Evolutionary conservation across 2,329 filamentous ascomycete species (phyloP), one percentile per base, ranked within the genome.

Genomic region (Venturia asperata): DNA sequence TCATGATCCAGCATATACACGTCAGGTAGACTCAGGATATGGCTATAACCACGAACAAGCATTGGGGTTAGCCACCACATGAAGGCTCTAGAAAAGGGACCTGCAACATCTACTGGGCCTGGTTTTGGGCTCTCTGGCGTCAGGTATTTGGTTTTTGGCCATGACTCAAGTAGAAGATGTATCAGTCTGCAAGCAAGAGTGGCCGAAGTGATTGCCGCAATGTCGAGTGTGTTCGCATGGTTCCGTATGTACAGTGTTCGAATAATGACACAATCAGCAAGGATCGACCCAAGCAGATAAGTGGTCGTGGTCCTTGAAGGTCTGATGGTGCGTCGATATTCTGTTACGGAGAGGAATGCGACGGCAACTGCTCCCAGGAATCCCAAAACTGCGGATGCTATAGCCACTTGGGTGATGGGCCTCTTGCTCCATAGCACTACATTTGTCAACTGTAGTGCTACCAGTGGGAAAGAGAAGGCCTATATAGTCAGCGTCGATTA

Each of bases 61-160:
- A 75, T 61, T 9, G 66, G 67, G 65, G 75, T 76, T 19, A 77
- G 62, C 75, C 75, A 77, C 73, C 72, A 76, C 61, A 76, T 70
- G 3, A 74, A 41, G 45, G 67, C 71, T 13, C 73, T 71, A 61
- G 70, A 72, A 52, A 74, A 69, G 17, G 70, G 64, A 21, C 66
- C 68, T 34, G 66, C 67, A 19, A 68, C 66, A 21, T 69, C 62
- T 55, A 70, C 70, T 1, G 68, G 70, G 41, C 68, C 64, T 30
- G 49, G 49, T n/a, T 63, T 67, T 1, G 66, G 13, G 39, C 47
- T 70, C 68, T 19, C 43, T 13, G 68, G 66, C 19, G 67, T 66
- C 13, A 69, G 63, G 15, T 66, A 66, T 49, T 55, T 34, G 37
- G 62, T 65, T 61, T 71, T 71, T 52, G 65, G 68, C 43, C 66